Conservation (phyloP, 108 stramenopile species). For the Cyclotella kingstonii region DNA sequence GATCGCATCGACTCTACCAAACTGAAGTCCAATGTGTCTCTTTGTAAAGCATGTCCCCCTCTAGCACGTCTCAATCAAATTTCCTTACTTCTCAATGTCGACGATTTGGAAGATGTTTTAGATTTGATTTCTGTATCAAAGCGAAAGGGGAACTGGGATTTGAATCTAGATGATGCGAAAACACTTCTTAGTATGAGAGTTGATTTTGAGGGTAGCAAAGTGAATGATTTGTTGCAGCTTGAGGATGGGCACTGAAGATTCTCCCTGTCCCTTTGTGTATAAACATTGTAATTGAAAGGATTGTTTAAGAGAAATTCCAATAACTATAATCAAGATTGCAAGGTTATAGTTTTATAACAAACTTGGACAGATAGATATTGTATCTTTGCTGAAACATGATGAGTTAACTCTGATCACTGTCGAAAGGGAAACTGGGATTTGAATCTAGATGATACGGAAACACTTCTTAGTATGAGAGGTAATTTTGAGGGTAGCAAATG, state of each 20-base stretch:
- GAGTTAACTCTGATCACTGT: slow-evolving; percentile 74
- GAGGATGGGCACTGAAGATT: slow-evolving; percentile 19
- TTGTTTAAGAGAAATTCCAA: no score
- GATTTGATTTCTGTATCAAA: slow-evolving; percentile 78
- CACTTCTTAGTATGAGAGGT: slow-evolving; percentile 61
- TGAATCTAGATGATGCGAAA: slow-evolving; percentile 78
- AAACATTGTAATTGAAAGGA: no score
- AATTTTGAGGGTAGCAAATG: slow-evolving; percentile 72
- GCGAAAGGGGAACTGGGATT: slow-evolving; percentile 82
- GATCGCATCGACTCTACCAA: slow-evolving; percentile 61
- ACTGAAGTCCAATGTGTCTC: slow-evolving; percentile 57
- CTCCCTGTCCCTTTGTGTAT: neutral
- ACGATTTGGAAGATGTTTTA: slow-evolving; percentile 82
- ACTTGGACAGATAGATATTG: no score
- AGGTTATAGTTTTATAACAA: no score
- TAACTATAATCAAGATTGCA: no score
- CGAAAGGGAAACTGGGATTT: slow-evolving; percentile 84
- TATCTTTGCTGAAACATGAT: no score
- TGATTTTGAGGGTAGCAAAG: slow-evolving; percentile 72
- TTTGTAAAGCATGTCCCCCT: slow-evolving; percentile 64
- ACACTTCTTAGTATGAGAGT: slow-evolving; percentile 62
- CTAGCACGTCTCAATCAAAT: slow-evolving; percentile 79
- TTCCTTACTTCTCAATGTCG: slow-evolving; percentile 71
- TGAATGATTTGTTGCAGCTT: slow-evolving; percentile 64
- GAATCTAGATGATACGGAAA: slow-evolving; percentile 74